A percentile compares a stretch with the other conserved stretches of the same genome.
These are phyloP conservation scores for Stephania japonica DNA, from an alignment of 164 flowering plant species.

Conservation along the genomic window DNA sequence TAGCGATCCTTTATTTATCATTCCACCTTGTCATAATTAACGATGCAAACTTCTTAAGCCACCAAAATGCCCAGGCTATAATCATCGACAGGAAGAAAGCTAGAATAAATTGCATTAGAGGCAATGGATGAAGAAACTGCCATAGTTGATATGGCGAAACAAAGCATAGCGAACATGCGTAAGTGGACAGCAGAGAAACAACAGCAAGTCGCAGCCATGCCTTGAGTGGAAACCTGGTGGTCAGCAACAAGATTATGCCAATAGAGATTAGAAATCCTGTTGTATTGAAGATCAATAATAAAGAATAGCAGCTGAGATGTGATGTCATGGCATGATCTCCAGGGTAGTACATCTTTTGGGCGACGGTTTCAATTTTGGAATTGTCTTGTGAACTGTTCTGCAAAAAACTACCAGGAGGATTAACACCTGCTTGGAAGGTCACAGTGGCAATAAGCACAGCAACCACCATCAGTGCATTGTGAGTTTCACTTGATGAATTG, in stretches of 20 bases:
- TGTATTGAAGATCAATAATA: neutral
- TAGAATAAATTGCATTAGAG: neutral
- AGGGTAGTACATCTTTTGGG: too few species aligned
- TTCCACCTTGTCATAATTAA: neutral
- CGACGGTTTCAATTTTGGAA: too few species aligned
- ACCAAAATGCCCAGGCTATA: neutral
- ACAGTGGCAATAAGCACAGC: constrained; percentile 22
- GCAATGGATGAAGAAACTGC: neutral
- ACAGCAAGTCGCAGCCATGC: constrained; percentile 1
- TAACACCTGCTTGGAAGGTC: constrained; percentile 20
- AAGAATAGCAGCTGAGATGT: constrained; percentile 19
- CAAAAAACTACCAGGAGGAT: too few species aligned
- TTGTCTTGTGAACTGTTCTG: too few species aligned
- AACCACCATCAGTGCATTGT: constrained; percentile 14
- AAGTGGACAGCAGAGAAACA: too few species aligned
- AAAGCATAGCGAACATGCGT: too few species aligned
- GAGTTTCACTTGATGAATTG: constrained; percentile 6
- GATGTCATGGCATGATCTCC: too few species aligned
- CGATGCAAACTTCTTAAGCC: neutral
- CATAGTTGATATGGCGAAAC: too few species aligned
- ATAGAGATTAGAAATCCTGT: constrained; percentile 14
- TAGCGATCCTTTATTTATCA: too few species aligned
- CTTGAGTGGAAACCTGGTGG: constrained; percentile 9
- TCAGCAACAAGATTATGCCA: constrained; percentile 2
- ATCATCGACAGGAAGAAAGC: neutral